Evolutionary conservation across 768 basidiomycete genomes (phyloP).

Genomic region (Tylopilus subfusipes): DNA sequence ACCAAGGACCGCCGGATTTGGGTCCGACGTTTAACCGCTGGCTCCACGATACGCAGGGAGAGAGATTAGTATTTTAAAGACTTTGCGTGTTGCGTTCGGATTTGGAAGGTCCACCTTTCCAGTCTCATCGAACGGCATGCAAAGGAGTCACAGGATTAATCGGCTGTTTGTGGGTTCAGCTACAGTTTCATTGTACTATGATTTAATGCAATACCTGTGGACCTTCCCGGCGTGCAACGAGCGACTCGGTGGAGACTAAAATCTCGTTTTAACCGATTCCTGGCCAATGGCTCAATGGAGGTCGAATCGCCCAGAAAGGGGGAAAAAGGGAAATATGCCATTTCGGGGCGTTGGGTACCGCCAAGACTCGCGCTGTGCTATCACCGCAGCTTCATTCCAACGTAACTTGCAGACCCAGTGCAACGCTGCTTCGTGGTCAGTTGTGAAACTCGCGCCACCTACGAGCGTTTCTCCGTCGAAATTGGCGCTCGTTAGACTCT

Average conservation of each 20-base stretch:
- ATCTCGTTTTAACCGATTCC: neutral
- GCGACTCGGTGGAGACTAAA: neutral
- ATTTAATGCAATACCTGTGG: neutral
- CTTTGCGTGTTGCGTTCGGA: neutral
- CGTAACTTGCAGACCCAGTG: no score
- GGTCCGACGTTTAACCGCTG: neutral
- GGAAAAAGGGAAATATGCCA: no score
- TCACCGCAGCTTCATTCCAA: no score
- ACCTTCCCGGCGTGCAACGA: neutral
- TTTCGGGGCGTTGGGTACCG: neutral
- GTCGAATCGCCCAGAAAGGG: no score
- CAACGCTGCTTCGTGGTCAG: neutral
- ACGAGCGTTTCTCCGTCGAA: neutral
- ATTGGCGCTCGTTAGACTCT: neutral
- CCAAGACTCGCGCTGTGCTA: no score
- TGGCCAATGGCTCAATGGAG: neutral
- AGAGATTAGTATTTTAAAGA: neutral
- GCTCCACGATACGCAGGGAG: neutral
- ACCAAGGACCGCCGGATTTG: neutral
- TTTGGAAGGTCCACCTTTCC: neutral
- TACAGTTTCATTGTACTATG: neutral
- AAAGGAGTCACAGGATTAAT: neutral
- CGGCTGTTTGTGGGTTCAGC: neutral
- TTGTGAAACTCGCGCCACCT: neutral
- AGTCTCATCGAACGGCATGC: neutral